Base-by-base conservation (phyloP, 202 grass and related monocot species). In the Elaeis oleifera region DNA sequence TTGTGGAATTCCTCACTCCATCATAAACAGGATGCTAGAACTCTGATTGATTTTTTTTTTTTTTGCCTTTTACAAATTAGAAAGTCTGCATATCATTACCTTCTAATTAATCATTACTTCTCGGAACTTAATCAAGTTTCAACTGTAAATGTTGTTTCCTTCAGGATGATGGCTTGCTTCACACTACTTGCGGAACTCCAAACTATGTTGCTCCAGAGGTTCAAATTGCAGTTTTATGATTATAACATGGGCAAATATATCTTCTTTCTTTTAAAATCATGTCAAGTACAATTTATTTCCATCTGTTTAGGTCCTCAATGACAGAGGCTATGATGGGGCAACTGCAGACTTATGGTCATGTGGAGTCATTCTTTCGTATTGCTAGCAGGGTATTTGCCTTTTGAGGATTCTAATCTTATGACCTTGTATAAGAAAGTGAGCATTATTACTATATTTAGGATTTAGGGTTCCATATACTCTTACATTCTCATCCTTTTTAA, bases 171-270 rank as follows among this genome's bases (percentile, higher is more conserved):
- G 88, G 88, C 11, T 83, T 90, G 74, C 56, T 90, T 49, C 88
- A 90, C 71, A 90, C 88, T 3, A 81, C 88, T 49, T 90, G 88
- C 16, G 88, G 88, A 56, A 90, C 88, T 72, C 88, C 88, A 73
- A 90, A 90, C 72, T 90, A 90, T 72, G 88, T 90, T 73, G 88
- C 88, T 26, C 88, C 88, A 52, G 88, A 90, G 80, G 88, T 90
- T 50, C 4, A 67, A 21, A 31, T 48, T 55, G 22, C 64, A 56
- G 14, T 51, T 73, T 16, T 16, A 53, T 1, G 65, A 72, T 59
- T 9, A 44, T 13, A 44, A 13, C 36, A 44, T 13, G 2, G 36
- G 9, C 8, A 44, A 44, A 44, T 44, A 44, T 44, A 44, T 13
- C 8, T 14, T 44, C 9, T 44, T 44, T 44, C 14, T 44, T 44